Evolutionary conservation across 2,329 filamentous ascomycete species (phyloP), one percentile per base, ranked within the genome.

Genomic region (Apiospora saccharicola): DNA sequence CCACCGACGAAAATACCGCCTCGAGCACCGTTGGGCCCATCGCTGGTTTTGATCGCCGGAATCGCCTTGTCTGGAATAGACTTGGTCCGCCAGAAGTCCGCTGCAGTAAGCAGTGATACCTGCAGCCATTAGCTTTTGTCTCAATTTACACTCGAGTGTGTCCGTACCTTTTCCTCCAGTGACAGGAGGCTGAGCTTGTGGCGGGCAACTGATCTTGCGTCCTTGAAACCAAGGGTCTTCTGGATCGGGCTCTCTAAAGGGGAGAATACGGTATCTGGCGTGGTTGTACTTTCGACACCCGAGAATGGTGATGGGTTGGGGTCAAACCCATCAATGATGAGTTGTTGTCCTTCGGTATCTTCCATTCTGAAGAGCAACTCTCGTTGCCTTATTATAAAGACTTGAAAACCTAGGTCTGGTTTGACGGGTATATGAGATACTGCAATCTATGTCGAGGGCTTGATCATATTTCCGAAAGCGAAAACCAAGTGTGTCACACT

Each of bases 21-120:
- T 34, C 91, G 89, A 64, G 91, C 90, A 41, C 91, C 91, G 80
- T 93, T 93, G 1, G 91, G 91, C 0, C 91, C 91, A 81, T 93
- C 91, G 34, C 89, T 91, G 6, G 90, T 89, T 77, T 92, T 92
- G 73, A 92, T 85, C 0, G 89, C 86, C 1, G 91, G 90, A 41
- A 93, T 89, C 7, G 87, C 88, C 75, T 92, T 90, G 47, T 87
- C 86, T 3, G 89, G 87, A 70, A 94, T 88, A 0, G 90, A 81
- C 72, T 88, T 89, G 3, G 91, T 93, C 74, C 91, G 89, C 92
- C 91, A 93, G 78, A 93, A 92, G 78, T 93, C 91, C 30, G 88
- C 88, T 14, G 89, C 90, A 24, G 89, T 88, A 30, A 91, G 83
- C 1, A 91, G 81, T 3, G 89, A 90, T 53, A 91, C 84, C 87